A percentile compares a stretch with the other conserved stretches of the same genome.
These are phyloP conservation scores for Chrysopogon serrulatus DNA, from an alignment of 176 grass and related monocot genomes.

Conservation along the genomic window DNA sequence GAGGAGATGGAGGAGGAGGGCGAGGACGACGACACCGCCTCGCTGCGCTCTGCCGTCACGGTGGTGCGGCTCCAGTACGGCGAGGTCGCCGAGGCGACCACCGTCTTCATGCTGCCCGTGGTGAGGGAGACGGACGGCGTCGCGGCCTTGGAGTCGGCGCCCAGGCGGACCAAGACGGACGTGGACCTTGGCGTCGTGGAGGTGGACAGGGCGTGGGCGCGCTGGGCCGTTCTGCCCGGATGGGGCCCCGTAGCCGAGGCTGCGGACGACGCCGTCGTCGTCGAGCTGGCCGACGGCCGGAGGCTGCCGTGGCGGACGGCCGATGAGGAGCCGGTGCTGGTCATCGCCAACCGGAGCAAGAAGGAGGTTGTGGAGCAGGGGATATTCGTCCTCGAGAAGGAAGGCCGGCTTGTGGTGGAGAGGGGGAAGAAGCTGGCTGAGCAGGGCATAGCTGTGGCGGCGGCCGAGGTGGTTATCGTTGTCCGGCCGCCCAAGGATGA, in stretches of 20 bases:
- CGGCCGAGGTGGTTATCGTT: constrained; percentile 35
- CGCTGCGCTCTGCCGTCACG: constrained; percentile 8
- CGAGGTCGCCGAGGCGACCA: constrained; percentile 62
- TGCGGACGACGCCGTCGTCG: constrained; percentile 49
- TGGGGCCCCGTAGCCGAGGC: constrained; percentile 55
- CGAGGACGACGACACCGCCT: neutral
- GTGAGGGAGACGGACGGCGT: constrained; percentile 50
- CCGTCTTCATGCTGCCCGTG: constrained; percentile 65
- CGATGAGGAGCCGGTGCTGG: constrained; percentile 49
- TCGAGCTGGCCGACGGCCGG: constrained; percentile 67
- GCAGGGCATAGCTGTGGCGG: constrained; percentile 28
- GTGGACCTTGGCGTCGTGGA: constrained; percentile 61
- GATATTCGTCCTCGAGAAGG: constrained; percentile 62
- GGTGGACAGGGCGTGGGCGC: constrained; percentile 69
- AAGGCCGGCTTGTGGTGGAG: constrained; percentile 60
- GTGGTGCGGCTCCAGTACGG: constrained; percentile 63
- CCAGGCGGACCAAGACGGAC: constrained; percentile 48
- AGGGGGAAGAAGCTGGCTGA: constrained; percentile 50
- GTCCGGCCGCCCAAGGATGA: constrained; percentile 62
- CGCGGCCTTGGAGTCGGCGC: constrained; percentile 37
- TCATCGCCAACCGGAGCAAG: constrained; percentile 46
- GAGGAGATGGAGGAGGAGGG: constrained; percentile 28
- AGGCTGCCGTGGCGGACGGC: constrained; percentile 43
- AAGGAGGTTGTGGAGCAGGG: constrained; percentile 55
- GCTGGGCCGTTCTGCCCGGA: constrained; percentile 75